phyloP scores from a whole-genome alignment of 2,329 filamentous ascomycete species.

The Cladophialophora exuberans region DNA sequence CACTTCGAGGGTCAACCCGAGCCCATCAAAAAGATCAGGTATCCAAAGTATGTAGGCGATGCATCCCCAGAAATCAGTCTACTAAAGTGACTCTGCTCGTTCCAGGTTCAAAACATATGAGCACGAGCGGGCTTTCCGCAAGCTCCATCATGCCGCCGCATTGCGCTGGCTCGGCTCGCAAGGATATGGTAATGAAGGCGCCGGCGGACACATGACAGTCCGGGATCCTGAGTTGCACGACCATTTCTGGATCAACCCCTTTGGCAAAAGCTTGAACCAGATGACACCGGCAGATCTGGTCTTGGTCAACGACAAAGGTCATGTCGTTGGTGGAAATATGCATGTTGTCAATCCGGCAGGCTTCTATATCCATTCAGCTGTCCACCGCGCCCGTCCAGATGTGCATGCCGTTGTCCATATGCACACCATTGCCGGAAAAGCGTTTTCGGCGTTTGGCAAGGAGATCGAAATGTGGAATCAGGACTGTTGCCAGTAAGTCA shows the following conservation, averaged over 20 bases:
- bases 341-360: conserved; percentile 49
- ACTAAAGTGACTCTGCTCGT: no score
- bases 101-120: no score
- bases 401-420: conserved; percentile 62
- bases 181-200: conserved; percentile 29
- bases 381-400: conserved; percentile 62
- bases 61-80: no score
- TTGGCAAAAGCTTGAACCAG: conserved; percentile 41
- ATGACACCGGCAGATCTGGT: conserved; percentile 45
- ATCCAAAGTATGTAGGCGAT: no score
- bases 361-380: conserved; percentile 63
- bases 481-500: conserved; percentile 39
- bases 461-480: conserved; percentile 62
- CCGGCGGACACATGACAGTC: conserved; percentile 48
- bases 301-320: conserved; percentile 43
- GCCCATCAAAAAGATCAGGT: no score
- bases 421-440: conserved; percentile 62
- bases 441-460: conserved; percentile 65
- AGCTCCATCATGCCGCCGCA: conserved; percentile 44
- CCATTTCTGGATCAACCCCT: conserved; percentile 35
- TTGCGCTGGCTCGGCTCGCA: conserved; percentile 35
- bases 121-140: no score
- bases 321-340: conserved; percentile 45
- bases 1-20: no score
- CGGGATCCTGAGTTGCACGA: conserved; percentile 40